A percentile compares a stretch with the other conserved stretches of the same genome.
These are phyloP conservation scores for Lenwebbia sp. DNA, from an alignment of 345 rosid species.

Conservation along the genomic window DNA sequence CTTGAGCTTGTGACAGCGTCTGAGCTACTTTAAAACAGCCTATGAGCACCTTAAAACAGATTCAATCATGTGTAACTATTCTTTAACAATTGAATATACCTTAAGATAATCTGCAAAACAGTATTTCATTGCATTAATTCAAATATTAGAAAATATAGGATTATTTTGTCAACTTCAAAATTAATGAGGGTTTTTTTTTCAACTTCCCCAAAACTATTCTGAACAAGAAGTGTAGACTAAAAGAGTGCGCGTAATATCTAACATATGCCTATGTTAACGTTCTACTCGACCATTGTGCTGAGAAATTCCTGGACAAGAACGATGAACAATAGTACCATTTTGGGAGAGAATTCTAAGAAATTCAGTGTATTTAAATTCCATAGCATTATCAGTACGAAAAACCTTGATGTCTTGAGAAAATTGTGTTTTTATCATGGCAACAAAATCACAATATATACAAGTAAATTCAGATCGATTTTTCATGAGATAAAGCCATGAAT, in stretches of 20 bases:
- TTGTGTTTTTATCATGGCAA: not conserved
- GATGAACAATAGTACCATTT: not conserved
- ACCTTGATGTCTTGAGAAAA: too few relatives aligned
- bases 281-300: not conserved
- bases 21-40: too few relatives aligned
- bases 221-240: not conserved
- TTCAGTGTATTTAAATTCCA: not conserved
- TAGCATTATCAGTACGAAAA: not conserved
- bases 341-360: not conserved
- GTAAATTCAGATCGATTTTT: not conserved
- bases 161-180: too few relatives aligned
- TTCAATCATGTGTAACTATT: too few relatives aligned
- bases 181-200: too few relatives aligned
- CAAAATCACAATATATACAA: not conserved
- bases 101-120: too few relatives aligned
- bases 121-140: too few relatives aligned
- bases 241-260: not conserved
- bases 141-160: too few relatives aligned
- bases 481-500: not conserved
- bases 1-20: too few relatives aligned
- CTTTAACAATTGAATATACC: too few relatives aligned
- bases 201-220: too few relatives aligned
- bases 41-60: too few relatives aligned
- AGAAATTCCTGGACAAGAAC: not conserved
- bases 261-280: not conserved